Base-by-base conservation (phyloP, 345 rosid genomes). In the Barbarea vulgaris region DNA sequence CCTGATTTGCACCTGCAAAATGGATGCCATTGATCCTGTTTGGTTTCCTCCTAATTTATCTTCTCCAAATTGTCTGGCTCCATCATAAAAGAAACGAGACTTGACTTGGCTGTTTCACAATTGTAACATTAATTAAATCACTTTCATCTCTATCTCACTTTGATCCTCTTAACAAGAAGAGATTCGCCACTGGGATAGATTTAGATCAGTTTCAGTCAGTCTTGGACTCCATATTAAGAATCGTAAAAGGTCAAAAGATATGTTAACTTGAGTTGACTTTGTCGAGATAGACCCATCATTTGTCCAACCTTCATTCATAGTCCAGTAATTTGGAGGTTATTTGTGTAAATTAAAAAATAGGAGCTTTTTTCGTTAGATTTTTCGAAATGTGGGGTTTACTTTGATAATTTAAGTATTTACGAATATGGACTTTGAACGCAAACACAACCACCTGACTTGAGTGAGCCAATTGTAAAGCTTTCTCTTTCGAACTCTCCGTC, bases 1-100 rank as follows among this genome's bases (percentile, higher is more conserved):
- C 85, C 52, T 78, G 80, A 77, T 69, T 67, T 28, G 47, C 62
- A 50, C 27, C 79, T 44, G 58, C 75, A 47, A 61, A 47, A 17
- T 15, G 17, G 61, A 24, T 27, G 67, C 63, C 28, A 58, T 71
- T 57, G 39, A 37, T 71, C 22, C 55, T 37, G 62, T 21, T 64
- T 53, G 22, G 18, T 4, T 4, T 7, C 30, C 13, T 25, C 63
- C 34, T 66, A 51, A 71, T 67, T 78, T 71, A 78, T 77, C 72
- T 24, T 50, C 41, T 77, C 54, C 5, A 47, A 34, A 77, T 42
- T 77, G 75, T 64, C 53, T 59, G 30, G 9, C 57, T 55, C 37
- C 59, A 39, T n/a, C 64, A 33, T 54, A 76, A 62, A 69, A 62
- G 64, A 60, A 70, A 44, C 18, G 7, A 68, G 42, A 60, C 64